Evolutionary conservation across 2,329 filamentous ascomycete genomes (phyloP), one percentile per base, ranked within the genome.

Genomic region (Epichloe typhina): DNA sequence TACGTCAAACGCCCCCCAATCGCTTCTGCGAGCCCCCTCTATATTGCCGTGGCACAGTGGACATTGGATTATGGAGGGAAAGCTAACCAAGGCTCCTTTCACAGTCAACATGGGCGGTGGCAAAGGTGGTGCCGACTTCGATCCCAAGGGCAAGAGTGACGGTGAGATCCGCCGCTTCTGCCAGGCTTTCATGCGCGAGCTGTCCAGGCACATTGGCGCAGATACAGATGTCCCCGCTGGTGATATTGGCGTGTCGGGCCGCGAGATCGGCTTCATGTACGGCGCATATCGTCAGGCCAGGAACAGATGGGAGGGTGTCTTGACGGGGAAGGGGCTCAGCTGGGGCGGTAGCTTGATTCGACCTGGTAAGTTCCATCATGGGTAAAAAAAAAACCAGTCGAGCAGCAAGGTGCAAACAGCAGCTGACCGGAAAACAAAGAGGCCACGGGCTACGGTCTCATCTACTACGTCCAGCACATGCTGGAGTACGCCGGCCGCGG

Each of bases 81-180:
- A 33, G 13, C 45, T 46, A 13, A 46, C 35, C 35, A 2, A 46
- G 17, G 21, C 8, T 23, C 3, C 8, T 4, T n/a, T 31, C 9
- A 13, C 31, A 70, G 68, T 68, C 75, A 69, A 64, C 62, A 96
- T 98, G 83, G 93, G 93, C 58, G 93, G 93, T 74, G 93, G 86
- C 65, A 97, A 97, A 77, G 93, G 93, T 73, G 93, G 93, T 64
- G 84, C 91, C 68, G 93, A 97, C 77, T 97, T 98, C 69, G 89
- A 97, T 73, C 93, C 93, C 70, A 98, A 97, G 82, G 90, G 89
- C 75, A 97, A 96, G 81, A 86, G 84, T 51, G 90, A 98, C 73
- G 86, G 82, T 69, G 93, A 97, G 80, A 97, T 97, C 74, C 87
- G 93, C 65, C 87, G 88, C 67, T 97, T 98, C 80, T 97, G 91